These are phyloP conservation scores for Zanthoxylum bungeanum DNA, from an alignment of 345 rosid genomes.

Conservation along the genomic window DNA sequence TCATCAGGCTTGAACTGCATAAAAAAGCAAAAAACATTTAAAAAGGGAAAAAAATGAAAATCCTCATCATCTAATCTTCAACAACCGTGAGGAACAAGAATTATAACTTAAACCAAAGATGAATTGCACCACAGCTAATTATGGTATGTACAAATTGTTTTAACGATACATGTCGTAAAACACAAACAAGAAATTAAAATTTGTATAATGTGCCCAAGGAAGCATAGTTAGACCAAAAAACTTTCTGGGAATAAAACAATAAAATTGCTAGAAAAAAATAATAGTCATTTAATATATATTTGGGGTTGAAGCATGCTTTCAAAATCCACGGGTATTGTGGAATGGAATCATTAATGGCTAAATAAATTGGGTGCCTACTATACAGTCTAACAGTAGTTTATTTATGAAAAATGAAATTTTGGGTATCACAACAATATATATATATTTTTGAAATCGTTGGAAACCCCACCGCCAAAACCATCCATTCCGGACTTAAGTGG, in stretches of 20 bases:
- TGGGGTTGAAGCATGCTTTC: background rate
- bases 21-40: background rate
- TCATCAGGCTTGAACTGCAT: conserved; percentile 57
- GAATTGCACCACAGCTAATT: background rate
- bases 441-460: no score
- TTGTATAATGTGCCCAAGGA: background rate
- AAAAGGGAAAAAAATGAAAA: background rate
- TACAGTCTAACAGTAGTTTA: background rate
- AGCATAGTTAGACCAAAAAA: background rate
- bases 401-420: no score
- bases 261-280: background rate
- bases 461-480: no score
- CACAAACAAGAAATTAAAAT: background rate
- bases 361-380: background rate
- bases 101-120: background rate
- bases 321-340: background rate
- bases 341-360: background rate
- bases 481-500: no score
- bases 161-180: background rate
- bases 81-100: background rate
- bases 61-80: background rate
- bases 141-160: background rate
- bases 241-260: background rate
- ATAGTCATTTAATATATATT: background rate
- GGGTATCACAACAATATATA: no score